Conservation (phyloP, 352 stramenopile genomes). For the Globisporangium ultimum region DNA sequence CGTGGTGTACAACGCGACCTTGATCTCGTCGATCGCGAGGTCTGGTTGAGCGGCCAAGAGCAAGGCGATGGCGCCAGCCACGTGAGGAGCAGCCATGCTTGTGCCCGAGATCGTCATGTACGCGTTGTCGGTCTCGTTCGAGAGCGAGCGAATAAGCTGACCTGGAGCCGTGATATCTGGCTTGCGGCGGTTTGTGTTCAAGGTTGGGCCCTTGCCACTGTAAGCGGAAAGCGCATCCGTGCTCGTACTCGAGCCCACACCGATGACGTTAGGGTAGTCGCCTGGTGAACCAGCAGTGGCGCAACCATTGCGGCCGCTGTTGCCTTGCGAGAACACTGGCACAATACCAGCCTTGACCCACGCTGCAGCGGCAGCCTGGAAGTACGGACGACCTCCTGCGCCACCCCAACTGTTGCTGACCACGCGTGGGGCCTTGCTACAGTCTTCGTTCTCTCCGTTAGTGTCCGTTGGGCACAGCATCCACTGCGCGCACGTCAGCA, state of each 20-base stretch:
- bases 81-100: slow-evolving; percentile 22
- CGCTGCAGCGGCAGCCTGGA: slow-evolving; percentile 11
- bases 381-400: slow-evolving; percentile 7
- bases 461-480: slow-evolving; percentile 7
- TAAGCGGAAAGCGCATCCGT: slow-evolving; percentile 19
- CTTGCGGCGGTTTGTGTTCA: slow-evolving; percentile 13
- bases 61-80: slow-evolving; percentile 18
- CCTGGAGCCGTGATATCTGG: slow-evolving; percentile 26
- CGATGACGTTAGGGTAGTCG: slow-evolving; percentile 30
- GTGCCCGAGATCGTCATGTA: slow-evolving; percentile 17
- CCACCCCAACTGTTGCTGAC: slow-evolving; percentile 21
- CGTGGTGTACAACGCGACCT: neutral
- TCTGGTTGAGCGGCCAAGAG: slow-evolving; percentile 13
- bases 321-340: slow-evolving; percentile 17
- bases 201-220: slow-evolving; percentile 24
- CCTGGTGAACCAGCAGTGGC: slow-evolving; percentile 21
- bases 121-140: neutral
- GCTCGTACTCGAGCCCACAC: slow-evolving; percentile 24
- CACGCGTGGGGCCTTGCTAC: slow-evolving; percentile 11
- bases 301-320: slow-evolving; percentile 18
- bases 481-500: slow-evolving; percentile 6
- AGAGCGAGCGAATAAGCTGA: slow-evolving; percentile 5
- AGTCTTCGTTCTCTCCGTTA: slow-evolving; percentile 4
- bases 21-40: slow-evolving; percentile 7
- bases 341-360: slow-evolving; percentile 26